Percentiles rank a stretch among this genome's conserved stretches.
phyloP scores from a whole-genome alignment of 305 asterid species.

The Euphrasia arctica region DNA sequence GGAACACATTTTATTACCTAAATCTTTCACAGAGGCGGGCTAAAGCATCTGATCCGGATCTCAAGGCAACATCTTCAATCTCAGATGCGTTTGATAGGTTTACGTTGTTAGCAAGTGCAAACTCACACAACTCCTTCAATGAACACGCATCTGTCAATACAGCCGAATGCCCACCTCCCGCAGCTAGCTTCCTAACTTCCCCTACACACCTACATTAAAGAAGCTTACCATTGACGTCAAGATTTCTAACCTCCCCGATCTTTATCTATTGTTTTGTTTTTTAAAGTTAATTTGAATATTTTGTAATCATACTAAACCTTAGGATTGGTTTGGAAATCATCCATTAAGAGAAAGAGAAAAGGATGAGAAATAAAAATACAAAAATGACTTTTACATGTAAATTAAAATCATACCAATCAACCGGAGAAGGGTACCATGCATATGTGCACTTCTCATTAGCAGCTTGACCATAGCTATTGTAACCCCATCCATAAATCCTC shows the following conservation, averaged over 20 bases:
- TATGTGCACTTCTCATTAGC: constrained; percentile 88
- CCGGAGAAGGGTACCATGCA: constrained; percentile 97
- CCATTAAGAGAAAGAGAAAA: neutral
- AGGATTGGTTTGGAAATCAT: neutral
- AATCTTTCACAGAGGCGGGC: constrained; percentile 85
- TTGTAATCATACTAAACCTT: constrained; percentile 1
- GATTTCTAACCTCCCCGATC: neutral
- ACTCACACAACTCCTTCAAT: constrained; percentile 95
- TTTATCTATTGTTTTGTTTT: neutral
- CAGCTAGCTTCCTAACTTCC: constrained; percentile 84
- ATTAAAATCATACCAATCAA: constrained; percentile 73
- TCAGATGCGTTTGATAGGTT: constrained; percentile 63
- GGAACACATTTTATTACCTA: constrained; percentile 40
- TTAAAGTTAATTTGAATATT: neutral
- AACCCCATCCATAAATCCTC: constrained; percentile 97
- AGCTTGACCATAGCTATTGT: constrained; percentile 96
- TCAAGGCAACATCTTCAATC: constrained; percentile 78
- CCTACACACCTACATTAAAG: constrained; percentile 74
- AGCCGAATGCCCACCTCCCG: constrained; percentile 99
- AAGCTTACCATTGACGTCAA: constrained; percentile 19
- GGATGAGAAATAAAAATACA: neutral
- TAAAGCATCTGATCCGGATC: constrained; percentile 87
- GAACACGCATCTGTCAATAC: constrained; percentile 97
- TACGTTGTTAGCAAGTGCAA: constrained; percentile 67
- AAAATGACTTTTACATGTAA: constrained; percentile 8